A percentile compares a stretch with the other conserved stretches of the same genome.
phyloP scores from a whole-genome alignment of 495 filamentous ascomycete species.

The Chaetomium fimeti region DNA sequence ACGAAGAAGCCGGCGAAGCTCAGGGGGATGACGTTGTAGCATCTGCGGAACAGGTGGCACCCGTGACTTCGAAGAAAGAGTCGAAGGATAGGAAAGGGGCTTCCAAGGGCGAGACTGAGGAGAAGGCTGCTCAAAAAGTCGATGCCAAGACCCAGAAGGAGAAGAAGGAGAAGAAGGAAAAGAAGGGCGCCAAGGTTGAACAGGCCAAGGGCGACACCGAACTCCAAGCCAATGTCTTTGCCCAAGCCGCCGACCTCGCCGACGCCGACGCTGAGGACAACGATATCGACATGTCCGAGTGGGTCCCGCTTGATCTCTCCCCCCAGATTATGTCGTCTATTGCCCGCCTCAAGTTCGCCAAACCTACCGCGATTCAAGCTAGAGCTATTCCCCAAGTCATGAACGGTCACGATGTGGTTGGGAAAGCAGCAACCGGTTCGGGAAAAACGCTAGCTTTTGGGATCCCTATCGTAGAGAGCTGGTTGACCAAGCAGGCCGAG shows the following conservation, averaged over 20 bases:
- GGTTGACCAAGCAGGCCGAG: constrained; percentile 45
- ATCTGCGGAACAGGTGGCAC: constrained; percentile 1
- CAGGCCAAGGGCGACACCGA: constrained; percentile 37
- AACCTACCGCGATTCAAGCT: constrained; percentile 78
- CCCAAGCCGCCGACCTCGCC: constrained; percentile 40
- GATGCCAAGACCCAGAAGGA: constrained; percentile 25
- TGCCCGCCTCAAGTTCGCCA: constrained; percentile 69
- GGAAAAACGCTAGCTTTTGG: constrained; percentile 83
- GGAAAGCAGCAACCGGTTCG: constrained; percentile 79
- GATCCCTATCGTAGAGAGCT: constrained; percentile 72
- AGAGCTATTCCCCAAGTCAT: constrained; percentile 75
- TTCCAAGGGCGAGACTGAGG: constrained; percentile 17
- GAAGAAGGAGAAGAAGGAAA: constrained; percentile 30
- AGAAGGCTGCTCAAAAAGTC: constrained; percentile 9
- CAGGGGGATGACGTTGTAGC: constrained; percentile 11
- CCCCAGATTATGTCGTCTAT: constrained; percentile 66
- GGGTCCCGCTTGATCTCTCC: constrained; percentile 70
- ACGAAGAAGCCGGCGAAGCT: constrained; percentile 20
- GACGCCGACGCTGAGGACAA: constrained; percentile 44
- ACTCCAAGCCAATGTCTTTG: constrained; percentile 47
- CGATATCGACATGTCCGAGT: constrained; percentile 66
- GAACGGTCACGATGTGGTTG: constrained; percentile 71
- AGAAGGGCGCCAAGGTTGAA: constrained; percentile 35
- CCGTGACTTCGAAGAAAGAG: constrained; percentile 14
- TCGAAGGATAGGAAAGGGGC: constrained; percentile 19